Conservation (phyloP, 192 early-diverging fungal species). For the Martensiomyces pterosporus region DNA sequence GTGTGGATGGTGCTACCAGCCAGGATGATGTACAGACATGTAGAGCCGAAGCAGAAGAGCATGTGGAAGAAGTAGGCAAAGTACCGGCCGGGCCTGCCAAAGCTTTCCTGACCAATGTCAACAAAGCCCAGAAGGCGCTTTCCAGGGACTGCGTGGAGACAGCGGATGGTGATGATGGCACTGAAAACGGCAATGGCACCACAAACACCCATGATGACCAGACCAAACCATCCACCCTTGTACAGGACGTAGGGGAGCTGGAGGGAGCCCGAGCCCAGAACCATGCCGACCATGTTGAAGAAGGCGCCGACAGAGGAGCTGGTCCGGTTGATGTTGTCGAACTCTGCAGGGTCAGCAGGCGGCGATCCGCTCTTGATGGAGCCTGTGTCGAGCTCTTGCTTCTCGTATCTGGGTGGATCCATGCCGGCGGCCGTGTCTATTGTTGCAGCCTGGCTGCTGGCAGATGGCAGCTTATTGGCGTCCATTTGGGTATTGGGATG, state of each 20-base stretch:
- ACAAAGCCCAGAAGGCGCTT: slow-evolving; percentile 46
- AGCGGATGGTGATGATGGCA: slow-evolving; percentile 58
- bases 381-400: background rate
- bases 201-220: slow-evolving; percentile 55
- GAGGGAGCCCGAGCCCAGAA: slow-evolving; percentile 66
- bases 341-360: background rate
- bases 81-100: slow-evolving; percentile 53
- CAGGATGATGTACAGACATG: slow-evolving; percentile 60
- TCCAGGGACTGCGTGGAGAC: slow-evolving; percentile 56
- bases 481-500: background rate
- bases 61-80: slow-evolving; percentile 51
- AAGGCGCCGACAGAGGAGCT: slow-evolving; percentile 48
- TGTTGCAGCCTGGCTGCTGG: too few species aligned
- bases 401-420: background rate
- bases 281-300: slow-evolving; percentile 55
- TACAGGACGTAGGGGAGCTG: slow-evolving; percentile 64
- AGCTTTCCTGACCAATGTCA: slow-evolving; percentile 58
- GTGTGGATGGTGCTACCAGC: slow-evolving; percentile 55
- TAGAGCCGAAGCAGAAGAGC: slow-evolving; percentile 55
- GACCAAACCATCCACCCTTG: slow-evolving; percentile 63
- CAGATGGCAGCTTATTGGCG: too few species aligned
- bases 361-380: background rate
- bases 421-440: background rate
- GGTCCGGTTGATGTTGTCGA: slow-evolving; percentile 4
- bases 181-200: slow-evolving; percentile 60